Percentiles rank a stretch among this genome's conserved stretches.
phyloP scores from a whole-genome alignment of 176 grass and related monocot species.

The Calamus simplicifolius region DNA sequence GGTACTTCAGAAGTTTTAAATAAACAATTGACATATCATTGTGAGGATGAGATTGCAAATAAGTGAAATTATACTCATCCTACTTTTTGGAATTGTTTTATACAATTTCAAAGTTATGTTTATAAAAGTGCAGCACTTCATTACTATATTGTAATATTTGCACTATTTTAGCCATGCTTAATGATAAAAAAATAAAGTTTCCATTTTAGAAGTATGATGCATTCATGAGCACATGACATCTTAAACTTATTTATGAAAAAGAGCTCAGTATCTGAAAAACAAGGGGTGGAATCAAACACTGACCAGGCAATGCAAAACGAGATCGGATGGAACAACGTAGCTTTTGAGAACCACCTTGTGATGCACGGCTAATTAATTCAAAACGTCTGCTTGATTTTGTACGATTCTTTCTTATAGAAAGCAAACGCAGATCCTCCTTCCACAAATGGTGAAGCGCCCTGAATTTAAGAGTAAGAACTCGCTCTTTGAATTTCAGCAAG shows the following conservation, averaged over 20 bases:
- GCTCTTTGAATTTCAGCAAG: constrained; percentile 58
- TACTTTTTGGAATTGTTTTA: too few species aligned
- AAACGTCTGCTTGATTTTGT: constrained; percentile 61
- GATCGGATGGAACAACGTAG: constrained; percentile 50
- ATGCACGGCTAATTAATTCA: constrained; percentile 39
- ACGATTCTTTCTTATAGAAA: constrained; percentile 57
- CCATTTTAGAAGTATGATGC: too few species aligned
- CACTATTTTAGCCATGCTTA: too few species aligned
- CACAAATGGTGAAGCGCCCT: constrained; percentile 61
- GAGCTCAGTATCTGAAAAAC: background rate
- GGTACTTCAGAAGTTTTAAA: too few species aligned
- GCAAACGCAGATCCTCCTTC: constrained; percentile 71
- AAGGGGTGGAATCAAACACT: constrained; percentile 11
- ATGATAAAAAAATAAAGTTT: too few species aligned
- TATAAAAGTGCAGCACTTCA: too few species aligned
- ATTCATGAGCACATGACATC: too few species aligned
- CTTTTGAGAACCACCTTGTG: constrained; percentile 45
- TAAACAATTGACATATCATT: too few species aligned
- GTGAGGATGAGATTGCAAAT: too few species aligned
- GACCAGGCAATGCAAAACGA: constrained; percentile 54
- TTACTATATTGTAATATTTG: too few species aligned
- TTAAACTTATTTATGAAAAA: background rate
- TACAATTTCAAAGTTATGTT: too few species aligned
- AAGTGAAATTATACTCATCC: too few species aligned
- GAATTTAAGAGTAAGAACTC: constrained; percentile 74